These are phyloP conservation scores for Avena insularis DNA, from an alignment of 176 grass and related monocot species.

Conservation along the genomic window DNA sequence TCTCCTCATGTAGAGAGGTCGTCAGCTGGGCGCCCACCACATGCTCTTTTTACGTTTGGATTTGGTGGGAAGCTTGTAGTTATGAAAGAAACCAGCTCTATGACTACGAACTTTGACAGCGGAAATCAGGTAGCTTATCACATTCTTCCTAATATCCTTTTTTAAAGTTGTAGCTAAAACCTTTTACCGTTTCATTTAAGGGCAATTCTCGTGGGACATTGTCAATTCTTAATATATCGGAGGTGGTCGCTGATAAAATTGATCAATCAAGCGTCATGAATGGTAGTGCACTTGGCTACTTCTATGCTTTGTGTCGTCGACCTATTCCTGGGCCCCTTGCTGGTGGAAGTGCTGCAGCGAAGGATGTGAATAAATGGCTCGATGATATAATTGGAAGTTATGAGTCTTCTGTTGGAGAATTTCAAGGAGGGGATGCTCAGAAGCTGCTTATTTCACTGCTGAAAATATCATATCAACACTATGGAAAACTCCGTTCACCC, in stretches of 20 bases:
- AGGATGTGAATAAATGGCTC: constrained; percentile 95
- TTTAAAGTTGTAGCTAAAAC: constrained; percentile 27
- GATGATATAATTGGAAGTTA: constrained; percentile 71
- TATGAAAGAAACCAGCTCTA: constrained; percentile 72
- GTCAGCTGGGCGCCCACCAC: constrained; percentile 75
- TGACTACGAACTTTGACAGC: constrained; percentile 52
- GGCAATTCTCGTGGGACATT: constrained; percentile 48
- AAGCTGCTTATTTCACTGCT: constrained; percentile 80
- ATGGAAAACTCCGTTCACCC: constrained; percentile 94
- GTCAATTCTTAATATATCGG: constrained; percentile 71
- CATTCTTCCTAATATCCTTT: constrained; percentile 29
- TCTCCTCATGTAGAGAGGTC: constrained; percentile 68
- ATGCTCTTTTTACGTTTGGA: constrained; percentile 83
- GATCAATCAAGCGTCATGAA: constrained; percentile 48
- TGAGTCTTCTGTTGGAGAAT: constrained; percentile 58
- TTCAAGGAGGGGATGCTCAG: constrained; percentile 68
- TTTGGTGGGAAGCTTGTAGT: constrained; percentile 88
- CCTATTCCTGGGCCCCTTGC: constrained; percentile 90
- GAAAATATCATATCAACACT: constrained; percentile 88
- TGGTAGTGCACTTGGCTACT: constrained; percentile 62
- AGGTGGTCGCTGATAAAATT: constrained; percentile 70
- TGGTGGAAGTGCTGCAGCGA: constrained; percentile 77
- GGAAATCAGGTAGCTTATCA: constrained; percentile 63
- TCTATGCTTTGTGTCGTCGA: constrained; percentile 67
- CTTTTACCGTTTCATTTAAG: constrained; percentile 55